Percentiles rank a stretch among this genome's conserved stretches.
Evolutionary conservation across 108 stramenopile genomes (phyloP).

Genomic region (Skeletonema grethae): DNA sequence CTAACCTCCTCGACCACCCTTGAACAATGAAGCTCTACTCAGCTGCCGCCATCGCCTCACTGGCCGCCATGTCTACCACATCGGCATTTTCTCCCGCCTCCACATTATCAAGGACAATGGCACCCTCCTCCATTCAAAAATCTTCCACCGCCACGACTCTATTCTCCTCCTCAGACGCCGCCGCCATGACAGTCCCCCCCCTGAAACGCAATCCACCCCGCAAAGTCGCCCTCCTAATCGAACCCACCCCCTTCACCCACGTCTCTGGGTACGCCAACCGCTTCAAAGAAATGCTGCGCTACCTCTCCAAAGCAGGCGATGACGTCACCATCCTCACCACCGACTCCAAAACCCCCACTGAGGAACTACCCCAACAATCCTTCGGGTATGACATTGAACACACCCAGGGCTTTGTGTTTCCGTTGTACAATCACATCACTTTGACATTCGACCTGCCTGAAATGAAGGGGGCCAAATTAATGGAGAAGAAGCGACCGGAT

Average conservation of each 20-base stretch:
- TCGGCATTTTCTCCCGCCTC: slow-evolving; percentile 21
- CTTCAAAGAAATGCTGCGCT: slow-evolving; percentile 96
- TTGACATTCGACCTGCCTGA: slow-evolving; percentile 89
- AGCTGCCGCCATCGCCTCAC: slow-evolving; percentile 12
- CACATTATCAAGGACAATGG: not conserved
- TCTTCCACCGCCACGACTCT: not conserved
- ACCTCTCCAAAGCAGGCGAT: slow-evolving; percentile 87
- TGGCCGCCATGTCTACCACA: not conserved
- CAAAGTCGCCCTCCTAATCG: slow-evolving; percentile 76
- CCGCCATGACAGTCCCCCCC: slow-evolving; percentile 48
- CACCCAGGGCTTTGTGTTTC: slow-evolving; percentile 93
- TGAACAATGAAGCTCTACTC: slow-evolving; percentile 26
- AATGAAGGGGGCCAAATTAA: slow-evolving; percentile 78
- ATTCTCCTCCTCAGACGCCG: not conserved
- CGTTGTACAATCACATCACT: slow-evolving; percentile 91
- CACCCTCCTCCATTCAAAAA: not conserved
- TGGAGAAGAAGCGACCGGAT: slow-evolving; percentile 87
- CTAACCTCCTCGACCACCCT: not conserved
- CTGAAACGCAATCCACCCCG: slow-evolving; percentile 66
- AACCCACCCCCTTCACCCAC: slow-evolving; percentile 95
- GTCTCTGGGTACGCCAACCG: slow-evolving; percentile 97
- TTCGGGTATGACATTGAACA: slow-evolving; percentile 85
- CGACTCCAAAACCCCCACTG: slow-evolving; percentile 74
- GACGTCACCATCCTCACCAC: slow-evolving; percentile 90
- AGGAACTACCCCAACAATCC: slow-evolving; percentile 64